Conservation (phyloP, 2,329 filamentous ascomycete genomes). For the Phoma sp. region DNA sequence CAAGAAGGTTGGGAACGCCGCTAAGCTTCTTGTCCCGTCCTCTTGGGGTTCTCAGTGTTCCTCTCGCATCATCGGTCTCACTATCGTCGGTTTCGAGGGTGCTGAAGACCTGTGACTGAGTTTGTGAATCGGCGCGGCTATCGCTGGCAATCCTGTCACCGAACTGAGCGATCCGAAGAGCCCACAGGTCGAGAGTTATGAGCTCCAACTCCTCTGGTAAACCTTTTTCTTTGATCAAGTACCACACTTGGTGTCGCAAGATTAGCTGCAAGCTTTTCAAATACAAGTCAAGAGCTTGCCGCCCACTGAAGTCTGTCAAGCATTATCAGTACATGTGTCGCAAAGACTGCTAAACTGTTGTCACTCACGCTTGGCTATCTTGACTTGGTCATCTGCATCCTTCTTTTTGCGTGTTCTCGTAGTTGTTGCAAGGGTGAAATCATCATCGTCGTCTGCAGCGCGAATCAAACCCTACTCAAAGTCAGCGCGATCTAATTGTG, state of each 20-base stretch:
- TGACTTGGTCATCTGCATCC: conserved; percentile 55
- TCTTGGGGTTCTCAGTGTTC: conserved; percentile 21
- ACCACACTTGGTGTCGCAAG: conserved; percentile 79
- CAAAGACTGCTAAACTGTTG: neutral
- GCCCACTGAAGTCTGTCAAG: conserved; percentile 66
- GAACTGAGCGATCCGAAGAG: conserved; percentile 71
- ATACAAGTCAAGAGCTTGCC: conserved; percentile 77
- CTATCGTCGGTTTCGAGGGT: conserved; percentile 60
- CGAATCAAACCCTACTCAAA: conserved; percentile 34
- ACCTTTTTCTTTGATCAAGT: conserved; percentile 71
- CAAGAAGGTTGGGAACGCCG: conserved; percentile 70
- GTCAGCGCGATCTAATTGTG: neutral
- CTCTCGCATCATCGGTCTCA: conserved; percentile 45
- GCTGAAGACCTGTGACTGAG: conserved; percentile 64
- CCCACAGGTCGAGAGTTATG: conserved; percentile 85
- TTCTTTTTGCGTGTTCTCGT: conserved; percentile 63
- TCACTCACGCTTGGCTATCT: conserved; percentile 21
- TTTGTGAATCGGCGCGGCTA: conserved; percentile 48
- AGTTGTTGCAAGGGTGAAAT: conserved; percentile 68
- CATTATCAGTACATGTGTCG: conserved; percentile 28
- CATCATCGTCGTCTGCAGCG: conserved; percentile 67
- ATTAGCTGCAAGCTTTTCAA: conserved; percentile 85
- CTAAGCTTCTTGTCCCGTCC: conserved; percentile 58
- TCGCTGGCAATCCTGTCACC: conserved; percentile 52
- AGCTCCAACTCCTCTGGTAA: conserved; percentile 78